Evolutionary conservation across 495 filamentous ascomycete species (phyloP).

Genomic region (Parmelia sp.): DNA sequence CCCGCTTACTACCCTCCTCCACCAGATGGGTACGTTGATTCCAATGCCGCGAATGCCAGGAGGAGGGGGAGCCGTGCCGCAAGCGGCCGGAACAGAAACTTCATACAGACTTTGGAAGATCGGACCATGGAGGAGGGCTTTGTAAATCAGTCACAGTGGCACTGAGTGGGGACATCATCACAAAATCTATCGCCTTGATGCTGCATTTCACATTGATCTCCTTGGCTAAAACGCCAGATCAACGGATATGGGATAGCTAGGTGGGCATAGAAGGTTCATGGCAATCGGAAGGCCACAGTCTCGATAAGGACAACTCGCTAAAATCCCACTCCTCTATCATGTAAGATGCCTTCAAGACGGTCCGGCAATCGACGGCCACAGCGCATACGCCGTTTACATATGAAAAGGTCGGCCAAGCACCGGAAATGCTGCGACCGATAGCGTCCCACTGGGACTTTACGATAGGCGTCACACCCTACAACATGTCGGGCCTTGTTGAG

Average conservation of each 20-base stretch:
- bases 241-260: background rate
- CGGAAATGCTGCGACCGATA: background rate
- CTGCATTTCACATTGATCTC: background rate
- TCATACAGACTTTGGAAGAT: conserved; percentile 91
- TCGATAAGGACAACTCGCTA: background rate
- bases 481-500: background rate
- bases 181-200: background rate
- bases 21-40: conserved; percentile 71
- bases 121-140: conserved; percentile 85
- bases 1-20: conserved; percentile 97
- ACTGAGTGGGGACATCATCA: conserved; percentile 37
- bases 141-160: conserved; percentile 59
- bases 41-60: conserved; percentile 52
- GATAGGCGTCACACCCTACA: background rate
- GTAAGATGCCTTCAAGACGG: background rate
- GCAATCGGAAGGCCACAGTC: conserved; percentile 11
- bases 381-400: too few relatives aligned
- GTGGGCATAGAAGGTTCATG: background rate
- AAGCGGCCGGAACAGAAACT: conserved; percentile 67
- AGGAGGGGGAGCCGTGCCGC: conserved; percentile 71
- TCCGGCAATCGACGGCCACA: background rate
- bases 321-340: background rate
- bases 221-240: background rate
- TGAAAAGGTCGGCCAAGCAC: background rate
- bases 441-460: background rate